These are phyloP conservation scores for Adansonia digitata DNA, from an alignment of 345 rosid genomes.

Conservation along the genomic window DNA sequence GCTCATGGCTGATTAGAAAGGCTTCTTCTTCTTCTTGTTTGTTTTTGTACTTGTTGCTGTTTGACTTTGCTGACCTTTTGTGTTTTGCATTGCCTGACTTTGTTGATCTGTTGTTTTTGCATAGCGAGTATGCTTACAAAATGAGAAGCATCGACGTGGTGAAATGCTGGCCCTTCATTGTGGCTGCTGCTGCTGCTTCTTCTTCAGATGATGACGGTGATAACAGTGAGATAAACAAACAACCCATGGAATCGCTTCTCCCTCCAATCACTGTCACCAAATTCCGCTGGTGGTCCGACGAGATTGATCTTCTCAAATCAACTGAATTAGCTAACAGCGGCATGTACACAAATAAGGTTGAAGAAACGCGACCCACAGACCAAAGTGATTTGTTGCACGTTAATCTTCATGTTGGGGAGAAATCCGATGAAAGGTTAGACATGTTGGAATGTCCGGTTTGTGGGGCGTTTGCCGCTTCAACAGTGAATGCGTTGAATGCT, in stretches of 20 bases:
- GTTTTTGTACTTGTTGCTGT: not conserved
- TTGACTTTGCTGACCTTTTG: too few relatives aligned
- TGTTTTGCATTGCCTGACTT: too few relatives aligned
- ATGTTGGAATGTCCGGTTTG: slow-evolving; percentile 23
- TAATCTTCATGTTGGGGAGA: not conserved
- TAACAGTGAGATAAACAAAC: slow-evolving; percentile 10
- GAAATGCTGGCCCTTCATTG: slow-evolving; percentile 61
- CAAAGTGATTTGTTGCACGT: not conserved
- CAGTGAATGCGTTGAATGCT: slow-evolving; percentile 19
- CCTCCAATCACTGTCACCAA: slow-evolving; percentile 52
- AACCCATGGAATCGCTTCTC: slow-evolving; percentile 30
- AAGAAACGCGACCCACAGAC: too few relatives aligned
- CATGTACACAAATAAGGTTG: too few relatives aligned
- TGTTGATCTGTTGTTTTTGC: not conserved
- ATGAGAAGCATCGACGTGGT: slow-evolving; percentile 40
- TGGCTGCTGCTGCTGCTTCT: slow-evolving; percentile 6
- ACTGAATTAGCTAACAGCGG: slow-evolving; percentile 1
- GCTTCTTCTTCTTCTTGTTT: not conserved
- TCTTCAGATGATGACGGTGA: too few relatives aligned
- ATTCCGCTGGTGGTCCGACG: slow-evolving; percentile 73
- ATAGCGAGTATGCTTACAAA: slow-evolving; percentile 47
- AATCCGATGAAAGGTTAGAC: slow-evolving; percentile 18
- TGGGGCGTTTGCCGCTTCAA: slow-evolving; percentile 18
- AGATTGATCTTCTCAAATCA: slow-evolving; percentile 35
- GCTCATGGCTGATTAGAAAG: too few relatives aligned